Conservation (phyloP, 441 rosid species). For the Adansonia gregorii region DNA sequence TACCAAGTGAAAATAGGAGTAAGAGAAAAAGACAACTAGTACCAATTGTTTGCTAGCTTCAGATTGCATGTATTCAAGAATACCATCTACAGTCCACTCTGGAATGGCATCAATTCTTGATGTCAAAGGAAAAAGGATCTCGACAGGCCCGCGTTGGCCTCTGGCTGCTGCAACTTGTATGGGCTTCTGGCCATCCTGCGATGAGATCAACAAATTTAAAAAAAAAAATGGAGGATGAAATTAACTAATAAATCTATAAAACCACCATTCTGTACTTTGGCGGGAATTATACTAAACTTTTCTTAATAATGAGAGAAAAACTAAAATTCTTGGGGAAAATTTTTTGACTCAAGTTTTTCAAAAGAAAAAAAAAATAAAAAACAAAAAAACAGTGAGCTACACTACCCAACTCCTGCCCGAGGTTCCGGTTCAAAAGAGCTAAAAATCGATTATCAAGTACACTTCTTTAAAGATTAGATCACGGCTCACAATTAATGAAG, state of each 20-base stretch:
- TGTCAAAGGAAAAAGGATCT: slow-evolving; percentile 74
- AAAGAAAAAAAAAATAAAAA: not conserved
- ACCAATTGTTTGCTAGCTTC: slow-evolving; percentile 53
- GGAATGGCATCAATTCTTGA: slow-evolving; percentile 52
- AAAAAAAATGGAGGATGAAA: not conserved
- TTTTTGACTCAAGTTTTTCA: not conserved
- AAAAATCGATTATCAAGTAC: not conserved
- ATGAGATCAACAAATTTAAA: slow-evolving; percentile 17
- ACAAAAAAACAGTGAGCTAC: not conserved
- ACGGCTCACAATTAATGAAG: not conserved
- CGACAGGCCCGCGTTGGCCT: slow-evolving; percentile 64
- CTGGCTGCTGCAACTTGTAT: slow-evolving; percentile 84
- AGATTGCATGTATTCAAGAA: slow-evolving; percentile 61
- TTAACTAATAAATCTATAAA: slow-evolving; percentile 17
- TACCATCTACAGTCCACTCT: slow-evolving; percentile 81
- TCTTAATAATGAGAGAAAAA: not conserved
- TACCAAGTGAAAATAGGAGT: not conserved
- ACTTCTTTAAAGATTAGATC: not conserved
- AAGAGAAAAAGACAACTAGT: not conserved
- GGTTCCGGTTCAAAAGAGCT: not conserved
- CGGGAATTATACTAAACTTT: not conserved
- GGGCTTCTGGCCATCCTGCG: slow-evolving; percentile 82
- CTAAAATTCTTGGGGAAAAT: not conserved
- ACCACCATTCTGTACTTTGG: not conserved
- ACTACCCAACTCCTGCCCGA: not conserved